Evolutionary conservation across 1,284 basidiomycete genomes (phyloP).

Genomic region (Anthracocystis panici-leucophaei): DNA sequence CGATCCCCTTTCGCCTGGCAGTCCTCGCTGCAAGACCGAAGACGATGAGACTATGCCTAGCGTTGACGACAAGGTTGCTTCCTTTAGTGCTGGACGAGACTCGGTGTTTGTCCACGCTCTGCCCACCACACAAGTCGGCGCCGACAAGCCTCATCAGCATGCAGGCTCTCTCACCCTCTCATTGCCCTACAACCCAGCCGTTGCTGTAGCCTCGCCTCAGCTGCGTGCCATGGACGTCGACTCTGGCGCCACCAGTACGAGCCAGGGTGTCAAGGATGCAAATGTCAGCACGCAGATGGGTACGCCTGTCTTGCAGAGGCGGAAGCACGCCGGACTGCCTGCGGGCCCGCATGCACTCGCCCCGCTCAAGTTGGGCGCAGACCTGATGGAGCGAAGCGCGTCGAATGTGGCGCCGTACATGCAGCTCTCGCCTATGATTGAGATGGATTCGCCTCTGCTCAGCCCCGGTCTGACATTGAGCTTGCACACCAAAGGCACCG

Average conservation of each 20-base stretch:
- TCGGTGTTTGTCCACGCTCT: slow-evolving; percentile 62
- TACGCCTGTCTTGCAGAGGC: slow-evolving; percentile 44
- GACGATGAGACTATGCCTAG: slow-evolving; percentile 7
- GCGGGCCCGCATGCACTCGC: slow-evolving; percentile 28
- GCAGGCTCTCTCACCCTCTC: slow-evolving; percentile 59
- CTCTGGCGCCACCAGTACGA: slow-evolving; percentile 1
- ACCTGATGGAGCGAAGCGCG: slow-evolving; percentile 38
- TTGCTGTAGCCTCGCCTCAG: slow-evolving; percentile 33
- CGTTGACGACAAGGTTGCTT: slow-evolving; percentile 11
- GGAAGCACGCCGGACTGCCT: slow-evolving; percentile 37
- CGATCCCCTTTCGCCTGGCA: slow-evolving; percentile 41
- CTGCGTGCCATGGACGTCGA: slow-evolving; percentile 31
- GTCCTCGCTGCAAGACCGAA: slow-evolving; percentile 37
- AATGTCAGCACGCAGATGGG: slow-evolving; percentile 17
- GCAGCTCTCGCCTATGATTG: slow-evolving; percentile 53
- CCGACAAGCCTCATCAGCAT: slow-evolving; percentile 49
- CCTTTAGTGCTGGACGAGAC: slow-evolving; percentile 30
- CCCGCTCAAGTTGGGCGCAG: slow-evolving; percentile 39
- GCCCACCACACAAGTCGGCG: slow-evolving; percentile 49
- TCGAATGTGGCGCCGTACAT: slow-evolving; percentile 32
- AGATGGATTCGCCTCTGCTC: slow-evolving; percentile 51
- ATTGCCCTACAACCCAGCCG: slow-evolving; percentile 50
- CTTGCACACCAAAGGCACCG: slow-evolving; percentile 29
- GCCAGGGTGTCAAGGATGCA: slow-evolving; percentile 9
- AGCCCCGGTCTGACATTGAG: slow-evolving; percentile 42